These are phyloP conservation scores for Limonomyces culmigenus DNA, from an alignment of 1,284 basidiomycete genomes.

Conservation along the genomic window DNA sequence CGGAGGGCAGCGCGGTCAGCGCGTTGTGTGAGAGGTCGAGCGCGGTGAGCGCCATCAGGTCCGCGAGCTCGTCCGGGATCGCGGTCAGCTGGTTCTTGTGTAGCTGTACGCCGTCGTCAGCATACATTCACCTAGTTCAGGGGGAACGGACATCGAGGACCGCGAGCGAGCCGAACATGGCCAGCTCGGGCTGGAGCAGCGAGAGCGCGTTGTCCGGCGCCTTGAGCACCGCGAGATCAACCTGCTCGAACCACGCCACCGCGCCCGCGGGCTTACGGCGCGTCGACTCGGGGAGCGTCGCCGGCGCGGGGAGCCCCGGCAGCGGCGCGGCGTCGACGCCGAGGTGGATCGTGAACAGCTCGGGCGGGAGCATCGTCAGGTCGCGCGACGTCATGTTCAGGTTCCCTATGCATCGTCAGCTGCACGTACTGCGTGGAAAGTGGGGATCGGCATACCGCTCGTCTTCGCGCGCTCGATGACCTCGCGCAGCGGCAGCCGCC, in stretches of 20 bases:
- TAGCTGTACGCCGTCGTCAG: constrained; percentile 23
- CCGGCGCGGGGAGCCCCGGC: constrained; percentile 34
- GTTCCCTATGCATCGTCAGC: constrained; percentile 26
- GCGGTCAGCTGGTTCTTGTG: constrained; percentile 50
- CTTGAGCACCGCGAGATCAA: constrained; percentile 56
- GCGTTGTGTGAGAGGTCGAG: constrained; percentile 59
- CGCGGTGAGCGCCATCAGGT: constrained; percentile 41
- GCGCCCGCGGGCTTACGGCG: background rate
- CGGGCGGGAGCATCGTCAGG: constrained; percentile 53
- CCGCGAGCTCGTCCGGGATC: constrained; percentile 45
- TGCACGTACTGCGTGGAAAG: constrained; percentile 5
- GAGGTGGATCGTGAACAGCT: constrained; percentile 65
- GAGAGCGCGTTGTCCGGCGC: constrained; percentile 63
- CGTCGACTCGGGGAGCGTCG: constrained; percentile 6
- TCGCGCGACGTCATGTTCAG: constrained; percentile 58
- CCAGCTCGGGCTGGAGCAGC: constrained; percentile 64
- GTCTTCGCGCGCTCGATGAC: constrained; percentile 59
- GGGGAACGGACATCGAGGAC: constrained; percentile 41
- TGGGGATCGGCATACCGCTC: constrained; percentile 33
- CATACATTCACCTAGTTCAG: background rate
- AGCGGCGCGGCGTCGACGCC: constrained; percentile 49
- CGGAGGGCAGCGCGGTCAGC: constrained; percentile 38
- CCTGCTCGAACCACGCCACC: constrained; percentile 62
- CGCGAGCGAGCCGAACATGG: constrained; percentile 66
- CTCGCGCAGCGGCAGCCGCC: constrained; percentile 52